Evolutionary conservation across 768 basidiomycete species (phyloP).

Genomic region (Hygrophoropsis aurantiaca): DNA sequence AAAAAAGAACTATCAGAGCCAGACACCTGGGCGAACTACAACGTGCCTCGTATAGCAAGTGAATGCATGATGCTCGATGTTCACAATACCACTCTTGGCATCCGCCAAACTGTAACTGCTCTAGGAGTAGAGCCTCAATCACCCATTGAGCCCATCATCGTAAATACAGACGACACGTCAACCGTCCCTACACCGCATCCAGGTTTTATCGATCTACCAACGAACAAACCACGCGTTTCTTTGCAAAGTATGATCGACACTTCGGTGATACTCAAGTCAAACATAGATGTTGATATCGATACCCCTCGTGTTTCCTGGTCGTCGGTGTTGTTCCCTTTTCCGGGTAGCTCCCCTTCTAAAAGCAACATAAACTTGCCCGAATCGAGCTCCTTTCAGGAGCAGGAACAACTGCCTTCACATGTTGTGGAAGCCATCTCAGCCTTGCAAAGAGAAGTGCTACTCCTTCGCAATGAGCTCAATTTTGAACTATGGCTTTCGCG

Average conservation of each 20-base stretch:
- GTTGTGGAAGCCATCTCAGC: slow-evolving; percentile 66
- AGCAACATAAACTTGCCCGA: slow-evolving; percentile 17
- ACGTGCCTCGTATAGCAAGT: slow-evolving; percentile 59
- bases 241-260: slow-evolving; percentile 75
- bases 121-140: slow-evolving; percentile 1
- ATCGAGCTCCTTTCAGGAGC: slow-evolving; percentile 7
- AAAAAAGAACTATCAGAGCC: slow-evolving; percentile 59
- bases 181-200: slow-evolving; percentile 29
- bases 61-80: slow-evolving; percentile 71
- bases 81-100: slow-evolving; percentile 52
- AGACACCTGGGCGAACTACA: slow-evolving; percentile 68
- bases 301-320: slow-evolving; percentile 57
- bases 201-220: slow-evolving; percentile 35
- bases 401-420: slow-evolving; percentile 39
- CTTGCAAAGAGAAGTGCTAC: slow-evolving; percentile 72
- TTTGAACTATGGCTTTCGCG: slow-evolving; percentile 83
- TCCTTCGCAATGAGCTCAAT: slow-evolving; percentile 79
- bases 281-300: slow-evolving; percentile 60
- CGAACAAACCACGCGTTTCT: slow-evolving; percentile 43
- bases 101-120: slow-evolving; percentile 22
- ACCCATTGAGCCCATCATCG: slow-evolving; percentile 1
- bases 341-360: slow-evolving; percentile 27
- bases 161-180: slow-evolving; percentile 19
- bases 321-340: slow-evolving; percentile 38
- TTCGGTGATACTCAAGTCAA: slow-evolving; percentile 72